Conservation (phyloP, 1,284 basidiomycete species). For the Papiliotrema laurentii region DNA sequence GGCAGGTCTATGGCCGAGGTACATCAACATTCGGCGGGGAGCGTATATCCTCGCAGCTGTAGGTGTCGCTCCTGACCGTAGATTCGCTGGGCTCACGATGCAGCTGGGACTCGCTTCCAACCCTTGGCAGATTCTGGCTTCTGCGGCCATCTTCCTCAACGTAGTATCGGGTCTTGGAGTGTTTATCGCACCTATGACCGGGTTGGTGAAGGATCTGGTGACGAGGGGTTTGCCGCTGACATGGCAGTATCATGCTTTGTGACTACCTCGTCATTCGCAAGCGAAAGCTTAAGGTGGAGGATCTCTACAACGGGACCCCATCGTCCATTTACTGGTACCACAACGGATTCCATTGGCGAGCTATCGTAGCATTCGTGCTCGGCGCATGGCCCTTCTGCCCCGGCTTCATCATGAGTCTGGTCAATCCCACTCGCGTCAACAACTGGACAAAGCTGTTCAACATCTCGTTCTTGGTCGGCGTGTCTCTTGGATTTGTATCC, state of each 20-base stretch:
- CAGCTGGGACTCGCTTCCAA: constrained; percentile 36
- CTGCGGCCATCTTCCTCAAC: constrained; percentile 39
- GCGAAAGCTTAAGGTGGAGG: constrained; percentile 36
- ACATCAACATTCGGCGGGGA: constrained; percentile 48
- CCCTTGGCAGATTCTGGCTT: constrained; percentile 46
- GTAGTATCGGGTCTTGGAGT: constrained; percentile 42
- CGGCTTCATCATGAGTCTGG: constrained; percentile 22
- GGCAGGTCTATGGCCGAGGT: constrained; percentile 30
- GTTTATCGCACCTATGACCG: constrained; percentile 44
- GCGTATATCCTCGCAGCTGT: constrained; percentile 35
- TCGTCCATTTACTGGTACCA: constrained; percentile 30
- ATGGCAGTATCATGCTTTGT: constrained; percentile 37
- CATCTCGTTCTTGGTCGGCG: constrained; percentile 25
- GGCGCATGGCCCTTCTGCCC: constrained; percentile 20
- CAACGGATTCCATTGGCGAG: constrained; percentile 26
- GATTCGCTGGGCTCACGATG: background rate
- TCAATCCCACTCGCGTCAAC: constrained; percentile 10
- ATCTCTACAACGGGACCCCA: constrained; percentile 27
- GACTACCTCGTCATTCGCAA: constrained; percentile 49
- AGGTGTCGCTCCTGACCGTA: constrained; percentile 1
- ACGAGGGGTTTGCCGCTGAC: background rate
- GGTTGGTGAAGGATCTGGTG: background rate
- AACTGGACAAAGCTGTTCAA: constrained; percentile 27
- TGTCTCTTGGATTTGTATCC: constrained; percentile 13
- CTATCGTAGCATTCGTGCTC: constrained; percentile 18